Conservation (phyloP, 106 monocot species). For the Platanthera guangdongensis region DNA sequence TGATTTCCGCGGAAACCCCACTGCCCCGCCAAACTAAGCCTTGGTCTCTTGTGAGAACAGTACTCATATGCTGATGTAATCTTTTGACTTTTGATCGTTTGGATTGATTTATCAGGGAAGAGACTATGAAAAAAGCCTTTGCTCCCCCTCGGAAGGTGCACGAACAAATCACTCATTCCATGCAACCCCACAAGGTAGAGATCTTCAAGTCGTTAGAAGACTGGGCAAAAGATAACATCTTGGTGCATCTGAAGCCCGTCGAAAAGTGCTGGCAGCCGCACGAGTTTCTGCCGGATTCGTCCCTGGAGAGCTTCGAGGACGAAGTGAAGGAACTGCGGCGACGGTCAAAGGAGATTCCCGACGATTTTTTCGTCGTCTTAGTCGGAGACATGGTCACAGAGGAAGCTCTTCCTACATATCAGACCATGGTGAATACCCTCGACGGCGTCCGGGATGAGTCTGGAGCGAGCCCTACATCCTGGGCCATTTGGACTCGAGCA, state of each 20-base stretch:
- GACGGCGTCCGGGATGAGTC: slow-evolving; percentile 54
- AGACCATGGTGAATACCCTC: slow-evolving; percentile 55
- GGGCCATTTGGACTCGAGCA: slow-evolving; percentile 54
- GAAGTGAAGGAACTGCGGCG: slow-evolving; percentile 36
- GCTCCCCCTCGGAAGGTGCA: slow-evolving; percentile 44
- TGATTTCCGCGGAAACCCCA: too few relatives aligned
- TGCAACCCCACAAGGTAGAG: slow-evolving; percentile 50
- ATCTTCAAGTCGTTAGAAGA: slow-evolving; percentile 36
- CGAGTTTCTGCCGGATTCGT: slow-evolving; percentile 41
- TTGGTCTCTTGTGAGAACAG: too few relatives aligned
- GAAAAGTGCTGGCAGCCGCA: slow-evolving; percentile 64
- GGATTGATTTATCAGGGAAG: slow-evolving; percentile 16
- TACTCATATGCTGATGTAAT: too few relatives aligned
- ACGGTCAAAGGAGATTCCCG: slow-evolving; percentile 46
- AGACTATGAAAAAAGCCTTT: slow-evolving; percentile 29
- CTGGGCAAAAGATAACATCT: slow-evolving; percentile 45
- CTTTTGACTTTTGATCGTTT: too few relatives aligned
- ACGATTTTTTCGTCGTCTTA: slow-evolving; percentile 50
- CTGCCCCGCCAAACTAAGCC: too few relatives aligned
- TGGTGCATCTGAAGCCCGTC: slow-evolving; percentile 41
- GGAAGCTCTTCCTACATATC: slow-evolving; percentile 16
- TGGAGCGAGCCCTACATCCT: slow-evolving; percentile 46
- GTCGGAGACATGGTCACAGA: slow-evolving; percentile 57
- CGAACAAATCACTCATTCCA: slow-evolving; percentile 48
- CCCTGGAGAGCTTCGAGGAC: slow-evolving; percentile 31